Percentiles rank a stretch among this genome's conserved stretches.
phyloP scores from a whole-genome alignment of 495 filamentous ascomycete species.

The Extremus antarcticus region DNA sequence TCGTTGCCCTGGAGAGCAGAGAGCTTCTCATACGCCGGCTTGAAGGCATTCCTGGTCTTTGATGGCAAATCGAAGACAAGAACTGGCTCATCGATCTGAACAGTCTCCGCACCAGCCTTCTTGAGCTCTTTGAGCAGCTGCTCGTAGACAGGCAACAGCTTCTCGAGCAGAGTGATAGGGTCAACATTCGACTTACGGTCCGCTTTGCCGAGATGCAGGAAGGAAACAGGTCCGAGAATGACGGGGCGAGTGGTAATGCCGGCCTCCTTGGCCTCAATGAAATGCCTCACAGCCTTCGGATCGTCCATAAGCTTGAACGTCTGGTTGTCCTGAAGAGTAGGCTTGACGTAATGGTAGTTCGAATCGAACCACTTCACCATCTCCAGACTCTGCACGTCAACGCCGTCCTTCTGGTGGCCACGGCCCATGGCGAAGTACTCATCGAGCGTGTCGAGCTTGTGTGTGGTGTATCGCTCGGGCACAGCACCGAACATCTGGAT shows the following conservation, averaged over 20 bases:
- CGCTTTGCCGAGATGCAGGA: conserved; percentile 91
- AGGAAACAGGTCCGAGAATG: conserved; percentile 88
- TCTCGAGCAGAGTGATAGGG: conserved; percentile 83
- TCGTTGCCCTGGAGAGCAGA: conserved; percentile 54
- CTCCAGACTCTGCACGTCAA: conserved; percentile 90
- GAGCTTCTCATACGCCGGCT: conserved; percentile 88
- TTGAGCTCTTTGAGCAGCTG: conserved; percentile 86
- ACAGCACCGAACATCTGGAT: conserved; percentile 95
- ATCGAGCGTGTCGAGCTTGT: conserved; percentile 76
- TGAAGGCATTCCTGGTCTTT: conserved; percentile 92
- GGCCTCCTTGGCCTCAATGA: conserved; percentile 92
- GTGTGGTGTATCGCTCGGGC: conserved; percentile 79
- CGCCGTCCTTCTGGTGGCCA: conserved; percentile 83
- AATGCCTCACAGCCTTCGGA: conserved; percentile 90
- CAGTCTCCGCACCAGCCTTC: conserved; percentile 83
- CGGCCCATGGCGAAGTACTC: conserved; percentile 99
- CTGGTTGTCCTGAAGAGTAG: conserved; percentile 91
- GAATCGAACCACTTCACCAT: conserved; percentile 99
- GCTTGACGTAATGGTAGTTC: conserved; percentile 99
- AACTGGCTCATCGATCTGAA: conserved; percentile 96
- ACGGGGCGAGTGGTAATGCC: conserved; percentile 88
- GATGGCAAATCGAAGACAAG: conserved; percentile 83
- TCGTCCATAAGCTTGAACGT: conserved; percentile 74
- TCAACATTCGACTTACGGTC: conserved; percentile 85
- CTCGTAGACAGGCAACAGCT: conserved; percentile 84